Evolutionary conservation across 441 rosid genomes (phyloP).

Genomic region (Omphalea diandra): DNA sequence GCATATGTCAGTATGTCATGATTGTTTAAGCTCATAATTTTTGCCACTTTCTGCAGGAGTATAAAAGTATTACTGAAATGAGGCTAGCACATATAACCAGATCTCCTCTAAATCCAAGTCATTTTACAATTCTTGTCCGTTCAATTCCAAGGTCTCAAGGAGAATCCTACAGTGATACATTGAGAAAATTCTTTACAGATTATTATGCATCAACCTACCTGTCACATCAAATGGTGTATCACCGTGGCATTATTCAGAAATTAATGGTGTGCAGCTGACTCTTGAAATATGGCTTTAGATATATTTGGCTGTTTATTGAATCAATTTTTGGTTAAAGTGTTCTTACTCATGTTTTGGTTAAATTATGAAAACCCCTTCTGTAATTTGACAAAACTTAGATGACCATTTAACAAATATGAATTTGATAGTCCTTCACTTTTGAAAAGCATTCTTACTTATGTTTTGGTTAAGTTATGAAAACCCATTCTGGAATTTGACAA

Average conservation of each 20-base stretch:
- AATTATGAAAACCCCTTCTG: too few species aligned
- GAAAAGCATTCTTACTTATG: too few species aligned
- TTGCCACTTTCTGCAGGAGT: slow-evolving; percentile 52
- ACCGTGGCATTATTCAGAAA: slow-evolving; percentile 59
- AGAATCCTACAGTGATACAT: slow-evolving; percentile 68
- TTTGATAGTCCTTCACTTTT: too few species aligned
- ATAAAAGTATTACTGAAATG: slow-evolving; percentile 70
- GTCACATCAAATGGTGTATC: slow-evolving; percentile 86
- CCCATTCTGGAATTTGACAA: too few species aligned
- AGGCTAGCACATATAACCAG: slow-evolving; percentile 64
- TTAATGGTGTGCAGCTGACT: slow-evolving; percentile 57
- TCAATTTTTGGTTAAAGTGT: neutral
- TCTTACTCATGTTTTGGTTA: neutral
- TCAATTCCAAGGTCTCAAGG: slow-evolving; percentile 68
- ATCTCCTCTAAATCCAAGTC: slow-evolving; percentile 66
- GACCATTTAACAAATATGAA: too few species aligned
- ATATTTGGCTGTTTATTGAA: neutral
- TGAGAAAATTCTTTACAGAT: slow-evolving; percentile 58
- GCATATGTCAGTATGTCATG: neutral
- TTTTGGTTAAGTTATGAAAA: too few species aligned
- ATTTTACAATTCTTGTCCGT: slow-evolving; percentile 86
- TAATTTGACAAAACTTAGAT: too few species aligned
- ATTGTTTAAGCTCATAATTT: slow-evolving; percentile 27
- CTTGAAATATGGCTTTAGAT: slow-evolving; percentile 3
- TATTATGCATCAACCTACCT: slow-evolving; percentile 77